Evolutionary conservation across 2,329 filamentous ascomycete species (phyloP), one percentile per base, ranked within the genome.

Genomic region (Massarina eburnea): DNA sequence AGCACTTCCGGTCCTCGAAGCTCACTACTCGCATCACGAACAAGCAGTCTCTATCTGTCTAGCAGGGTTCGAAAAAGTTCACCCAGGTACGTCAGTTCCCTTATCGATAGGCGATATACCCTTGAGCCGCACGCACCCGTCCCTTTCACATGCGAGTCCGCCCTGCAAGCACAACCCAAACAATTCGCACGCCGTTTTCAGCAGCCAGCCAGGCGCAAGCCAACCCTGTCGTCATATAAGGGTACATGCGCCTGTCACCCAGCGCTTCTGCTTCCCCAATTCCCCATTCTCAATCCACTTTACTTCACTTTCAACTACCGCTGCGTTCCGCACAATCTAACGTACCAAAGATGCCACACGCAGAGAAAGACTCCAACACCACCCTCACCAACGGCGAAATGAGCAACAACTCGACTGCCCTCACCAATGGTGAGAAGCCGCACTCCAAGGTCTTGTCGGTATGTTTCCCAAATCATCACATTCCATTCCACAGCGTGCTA

Each of bases 351-450:
- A 61, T 61, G 58, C 67, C 67, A 38, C 67, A 70, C 64, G 66
- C 66, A 41, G 62, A 64, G 39, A 52, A 62, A 14, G 52, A 61
- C 49, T 57, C 60, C 34, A 38, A 35, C 12, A 22, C 42, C 7
- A 29, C 43, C 9, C 56, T 49, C 43, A 65, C 63, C 59, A 59
- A 59, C 59, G 57, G 63, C 32, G 66, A 66, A 61, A 64, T 50
- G 59, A 58, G 59, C 54, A 45, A 57, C 19, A 58, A 61, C 54
- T 43, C 55, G 17, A 46, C 58, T 26, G 58, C 68, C 22, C 41
- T 70, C 46, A 70, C 67, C 45, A 73, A 73, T 53, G 70, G 70
- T 58, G 70, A 72, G 52, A 67, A 66, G 58, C 61, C 65, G 30
- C 59, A 59, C 33, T 73, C 67, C 22, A 68, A 67, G 50, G 63